Percentiles rank a stretch among this genome's conserved stretches.
These are phyloP conservation scores for Papilionanthe hybrid DNA, from an alignment of 116 monocot species.

Conservation along the genomic window DNA sequence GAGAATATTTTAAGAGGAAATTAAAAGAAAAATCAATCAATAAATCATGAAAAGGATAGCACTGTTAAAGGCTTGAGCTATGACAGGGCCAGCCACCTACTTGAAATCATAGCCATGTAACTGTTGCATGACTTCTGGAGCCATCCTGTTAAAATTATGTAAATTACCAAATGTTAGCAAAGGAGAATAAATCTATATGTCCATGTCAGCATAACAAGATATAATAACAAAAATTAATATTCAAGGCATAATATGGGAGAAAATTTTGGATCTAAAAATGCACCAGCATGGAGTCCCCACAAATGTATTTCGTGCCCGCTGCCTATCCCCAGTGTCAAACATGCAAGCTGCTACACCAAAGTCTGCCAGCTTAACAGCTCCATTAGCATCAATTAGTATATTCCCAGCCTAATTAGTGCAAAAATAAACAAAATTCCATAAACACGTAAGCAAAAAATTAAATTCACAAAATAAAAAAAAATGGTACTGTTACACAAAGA, in stretches of 20 bases:
- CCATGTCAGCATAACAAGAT: neutral
- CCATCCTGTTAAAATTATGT: constrained; percentile 65
- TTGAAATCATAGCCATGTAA: constrained; percentile 95
- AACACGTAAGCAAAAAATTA: neutral
- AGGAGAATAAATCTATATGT: neutral
- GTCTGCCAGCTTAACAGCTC: constrained; percentile 89
- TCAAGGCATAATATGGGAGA: neutral
- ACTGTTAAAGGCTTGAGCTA: neutral
- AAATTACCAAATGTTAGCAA: constrained; percentile 8
- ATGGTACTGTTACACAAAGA: neutral
- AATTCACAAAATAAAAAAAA: constrained; percentile 5
- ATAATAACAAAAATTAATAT: constrained; percentile 5
- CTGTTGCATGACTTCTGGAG: constrained; percentile 99
- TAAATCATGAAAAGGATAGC: neutral
- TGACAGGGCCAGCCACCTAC: constrained; percentile 35
- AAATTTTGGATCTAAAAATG: neutral
- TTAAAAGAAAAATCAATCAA: neutral
- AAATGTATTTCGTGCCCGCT: constrained; percentile 90
- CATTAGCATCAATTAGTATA: constrained; percentile 74
- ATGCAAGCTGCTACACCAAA: constrained; percentile 98
- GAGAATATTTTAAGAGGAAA: neutral
- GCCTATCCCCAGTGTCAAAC: constrained; percentile 96
- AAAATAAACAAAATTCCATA: neutral
- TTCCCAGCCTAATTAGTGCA: constrained; percentile 77
- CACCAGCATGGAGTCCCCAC: constrained; percentile 92